Base-by-base conservation (phyloP, 1,284 basidiomycete genomes). In the Ganoderma multipileum region DNA sequence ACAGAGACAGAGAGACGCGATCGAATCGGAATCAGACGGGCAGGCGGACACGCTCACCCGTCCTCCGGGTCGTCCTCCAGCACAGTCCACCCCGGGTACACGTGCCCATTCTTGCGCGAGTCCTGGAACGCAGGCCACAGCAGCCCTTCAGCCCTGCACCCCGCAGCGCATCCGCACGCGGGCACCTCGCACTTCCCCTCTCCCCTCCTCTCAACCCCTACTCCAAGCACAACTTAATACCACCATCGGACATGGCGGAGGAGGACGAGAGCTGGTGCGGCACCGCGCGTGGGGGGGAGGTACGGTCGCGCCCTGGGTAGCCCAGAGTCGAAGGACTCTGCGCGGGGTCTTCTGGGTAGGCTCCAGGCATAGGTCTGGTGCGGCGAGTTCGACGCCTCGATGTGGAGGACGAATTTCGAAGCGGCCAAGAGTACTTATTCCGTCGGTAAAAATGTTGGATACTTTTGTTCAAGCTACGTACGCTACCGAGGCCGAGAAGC, bases 81-180 rank as follows among this genome's bases (percentile, higher is more conserved):
- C 42, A 72, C 71, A 57, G 71, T 72, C 71, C 71, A 72, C 38
- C 65, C 66, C 59, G 28, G 18, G n/a, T 57, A 50, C 65, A 28
- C 14, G 14, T 28, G 3, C 61, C 20, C 52, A 16, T 11, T 26
- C 63, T 3, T 11, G 41, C 28, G 42, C 26, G 6, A 9, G 44
- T 68, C 64, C 66, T 55, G 71, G 68, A 72, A 72, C 64, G 71
- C 71, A 61, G 71, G 71, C 58, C 71, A 41, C 64, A 72, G 62
- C 20, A 68, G 55, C 64, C 66, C n/a, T 36, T 64, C 71, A 14
- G 33, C 66, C n/a, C 60, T 60, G 18, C 65, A 55, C 62, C 36
- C 54, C 38, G 65, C 61, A 11, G 36, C 36, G 64, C 70, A 71
- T 50, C 41, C 66, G 64, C 71, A 72, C 64, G 68, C 68, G 7